Conservation (phyloP, 208 protist species). For the Wallacemonas collosoma region DNA sequence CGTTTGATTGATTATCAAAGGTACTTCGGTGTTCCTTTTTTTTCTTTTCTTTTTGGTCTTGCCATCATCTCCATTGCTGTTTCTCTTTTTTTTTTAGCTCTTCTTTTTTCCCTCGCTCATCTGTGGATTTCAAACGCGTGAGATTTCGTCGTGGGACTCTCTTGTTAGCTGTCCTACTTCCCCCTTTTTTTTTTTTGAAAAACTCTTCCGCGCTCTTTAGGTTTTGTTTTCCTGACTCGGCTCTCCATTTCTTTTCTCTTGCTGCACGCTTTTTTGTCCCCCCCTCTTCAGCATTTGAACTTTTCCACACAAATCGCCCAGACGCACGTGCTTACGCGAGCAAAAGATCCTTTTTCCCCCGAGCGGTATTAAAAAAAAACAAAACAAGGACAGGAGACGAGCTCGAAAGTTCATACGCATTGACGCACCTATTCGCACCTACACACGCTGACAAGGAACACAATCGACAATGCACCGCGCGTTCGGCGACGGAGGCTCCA, state of each 20-base stretch:
- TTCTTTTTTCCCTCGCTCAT: too few species aligned
- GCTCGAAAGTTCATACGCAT: not conserved
- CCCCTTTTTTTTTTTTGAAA: too few species aligned
- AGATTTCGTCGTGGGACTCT: too few species aligned
- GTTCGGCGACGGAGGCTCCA: not conserved
- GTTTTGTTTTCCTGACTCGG: too few species aligned
- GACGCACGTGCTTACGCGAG: too few species aligned
- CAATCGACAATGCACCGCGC: not conserved
- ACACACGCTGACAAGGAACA: not conserved
- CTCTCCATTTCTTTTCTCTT: too few species aligned
- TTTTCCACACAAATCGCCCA: constrained; percentile 16
- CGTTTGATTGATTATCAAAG: not conserved
- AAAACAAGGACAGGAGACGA: constrained; percentile 22
- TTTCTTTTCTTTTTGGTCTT: constrained; percentile 14
- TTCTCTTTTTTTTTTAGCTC: constrained; percentile 5
- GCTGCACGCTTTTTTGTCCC: too few species aligned
- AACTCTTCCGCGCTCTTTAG: too few species aligned
- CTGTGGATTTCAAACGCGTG: too few species aligned
- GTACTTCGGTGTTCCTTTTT: constrained; percentile 18
- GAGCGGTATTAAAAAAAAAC: constrained; percentile 1
- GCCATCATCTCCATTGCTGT: not conserved
- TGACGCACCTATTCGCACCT: too few species aligned
- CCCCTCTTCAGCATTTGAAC: constrained; percentile 16
- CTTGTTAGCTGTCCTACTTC: too few species aligned
- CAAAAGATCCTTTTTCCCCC: too few species aligned